Evolutionary conservation across 1,284 basidiomycete genomes (phyloP).

Genomic region (Austroboletus niveus): DNA sequence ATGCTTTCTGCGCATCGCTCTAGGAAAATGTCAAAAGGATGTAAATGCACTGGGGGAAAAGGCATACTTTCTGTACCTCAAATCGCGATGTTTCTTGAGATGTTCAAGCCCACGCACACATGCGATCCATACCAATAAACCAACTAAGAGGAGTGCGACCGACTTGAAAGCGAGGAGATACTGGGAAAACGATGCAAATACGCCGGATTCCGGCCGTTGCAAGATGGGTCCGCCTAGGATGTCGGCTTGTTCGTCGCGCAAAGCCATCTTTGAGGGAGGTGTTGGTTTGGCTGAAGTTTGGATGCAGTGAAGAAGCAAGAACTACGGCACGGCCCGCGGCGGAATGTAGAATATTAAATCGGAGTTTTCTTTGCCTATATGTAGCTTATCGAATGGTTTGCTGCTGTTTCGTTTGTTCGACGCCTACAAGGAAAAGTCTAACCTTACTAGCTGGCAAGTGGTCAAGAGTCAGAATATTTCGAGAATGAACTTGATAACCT

Average conservation of each 20-base stretch:
- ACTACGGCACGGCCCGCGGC: conserved; percentile 18
- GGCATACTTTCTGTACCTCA: conserved; percentile 57
- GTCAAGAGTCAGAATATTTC: too few species aligned
- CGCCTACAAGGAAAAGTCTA: background rate
- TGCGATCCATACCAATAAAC: conserved; percentile 37
- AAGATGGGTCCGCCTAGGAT: conserved; percentile 60
- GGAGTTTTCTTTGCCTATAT: conserved; percentile 15
- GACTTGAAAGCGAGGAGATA: conserved; percentile 38
- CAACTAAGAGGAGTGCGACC: conserved; percentile 32
- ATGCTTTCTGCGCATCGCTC: conserved; percentile 64
- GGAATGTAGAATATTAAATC: conserved; percentile 24
- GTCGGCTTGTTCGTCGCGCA: conserved; percentile 57
- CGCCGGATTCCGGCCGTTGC: conserved; percentile 35
- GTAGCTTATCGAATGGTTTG: background rate
- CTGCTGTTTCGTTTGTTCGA: background rate
- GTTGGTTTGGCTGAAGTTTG: conserved; percentile 22
- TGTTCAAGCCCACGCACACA: conserved; percentile 39
- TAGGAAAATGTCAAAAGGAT: conserved; percentile 23
- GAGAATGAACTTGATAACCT: too few species aligned
- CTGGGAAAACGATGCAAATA: conserved; percentile 33
- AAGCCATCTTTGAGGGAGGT: conserved; percentile 40
- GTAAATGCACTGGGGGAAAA: conserved; percentile 5
- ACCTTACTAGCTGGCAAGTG: too few species aligned
- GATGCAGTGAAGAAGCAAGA: conserved; percentile 17
- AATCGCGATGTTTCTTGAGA: conserved; percentile 53